Conservation (phyloP, 352 stramenopile species). For the Phytophthora fragariaefolia region DNA sequence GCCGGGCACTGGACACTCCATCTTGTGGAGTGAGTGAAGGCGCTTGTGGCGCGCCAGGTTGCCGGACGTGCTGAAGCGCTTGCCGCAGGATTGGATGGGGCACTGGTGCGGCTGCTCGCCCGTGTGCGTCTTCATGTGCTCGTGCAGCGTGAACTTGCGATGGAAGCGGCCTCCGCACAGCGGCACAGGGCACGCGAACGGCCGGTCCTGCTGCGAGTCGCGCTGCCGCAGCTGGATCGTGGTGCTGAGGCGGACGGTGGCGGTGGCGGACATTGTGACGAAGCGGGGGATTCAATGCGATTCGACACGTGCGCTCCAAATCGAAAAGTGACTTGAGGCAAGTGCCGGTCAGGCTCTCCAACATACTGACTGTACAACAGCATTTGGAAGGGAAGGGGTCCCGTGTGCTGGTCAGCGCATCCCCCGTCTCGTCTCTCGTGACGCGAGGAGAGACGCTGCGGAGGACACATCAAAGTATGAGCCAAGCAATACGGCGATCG, state of each 20-base stretch:
- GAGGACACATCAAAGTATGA: conserved; percentile 41
- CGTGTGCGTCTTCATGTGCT: conserved; percentile 83
- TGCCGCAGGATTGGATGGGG: conserved; percentile 53
- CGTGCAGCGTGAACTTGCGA: conserved; percentile 73
- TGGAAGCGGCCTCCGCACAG: conserved; percentile 59
- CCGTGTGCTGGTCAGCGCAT: conserved; percentile 11
- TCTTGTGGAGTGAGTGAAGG: conserved; percentile 65
- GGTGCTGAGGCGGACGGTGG: conserved; percentile 14
- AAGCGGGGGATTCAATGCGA: conserved; percentile 1
- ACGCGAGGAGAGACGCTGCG: neutral
- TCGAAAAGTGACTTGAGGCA: conserved; percentile 41
- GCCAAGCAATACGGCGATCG: conserved; percentile 28
- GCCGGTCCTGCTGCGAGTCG: conserved; percentile 39
- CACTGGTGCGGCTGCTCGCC: conserved; percentile 74
- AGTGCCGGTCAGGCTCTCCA: conserved; percentile 9
- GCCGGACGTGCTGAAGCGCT: conserved; percentile 63
- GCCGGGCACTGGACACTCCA: conserved; percentile 53
- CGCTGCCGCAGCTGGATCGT: conserved; percentile 26
- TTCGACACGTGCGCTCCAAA: conserved; percentile 39
- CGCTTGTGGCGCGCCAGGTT: conserved; percentile 74
- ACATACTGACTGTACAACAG: no score
- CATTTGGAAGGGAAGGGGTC: conserved; percentile 2
- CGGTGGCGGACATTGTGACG: conserved; percentile 25
- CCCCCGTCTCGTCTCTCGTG: conserved; percentile 8
- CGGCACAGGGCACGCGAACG: conserved; percentile 39